These are phyloP conservation scores for Chlamydomonas applanata DNA, from an alignment of 139 green algal genomes.

Conservation along the genomic window DNA sequence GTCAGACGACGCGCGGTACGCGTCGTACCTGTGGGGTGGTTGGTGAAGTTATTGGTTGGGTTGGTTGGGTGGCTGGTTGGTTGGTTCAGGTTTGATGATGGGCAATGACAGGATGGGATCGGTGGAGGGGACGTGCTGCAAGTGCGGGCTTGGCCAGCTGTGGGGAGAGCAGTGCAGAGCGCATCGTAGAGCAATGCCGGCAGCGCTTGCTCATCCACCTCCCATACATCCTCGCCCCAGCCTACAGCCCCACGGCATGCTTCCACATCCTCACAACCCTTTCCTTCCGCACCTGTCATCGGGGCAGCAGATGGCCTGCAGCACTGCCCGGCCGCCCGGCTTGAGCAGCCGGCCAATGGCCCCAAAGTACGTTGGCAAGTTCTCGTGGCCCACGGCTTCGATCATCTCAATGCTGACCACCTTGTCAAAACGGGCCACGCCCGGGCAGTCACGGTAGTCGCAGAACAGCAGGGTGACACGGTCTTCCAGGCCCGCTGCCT, in stretches of 20 bases:
- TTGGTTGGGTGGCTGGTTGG: too few species aligned
- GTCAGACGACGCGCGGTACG: slow-evolving; percentile 84
- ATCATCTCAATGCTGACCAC: slow-evolving; percentile 97
- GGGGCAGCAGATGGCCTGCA: slow-evolving; percentile 66
- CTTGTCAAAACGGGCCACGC: slow-evolving; percentile 61
- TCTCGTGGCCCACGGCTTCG: slow-evolving; percentile 95
- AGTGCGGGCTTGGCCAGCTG: too few species aligned
- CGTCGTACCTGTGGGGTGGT: slow-evolving; percentile 77
- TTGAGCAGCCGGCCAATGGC: slow-evolving; percentile 70
- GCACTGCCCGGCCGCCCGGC: slow-evolving; percentile 67
- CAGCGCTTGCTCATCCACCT: too few species aligned
- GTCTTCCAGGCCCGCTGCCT: slow-evolving; percentile 77
- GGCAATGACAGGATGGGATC: too few species aligned
- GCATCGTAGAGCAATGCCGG: too few species aligned
- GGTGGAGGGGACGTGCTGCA: too few species aligned
- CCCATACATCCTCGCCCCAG: too few species aligned
- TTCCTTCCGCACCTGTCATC: slow-evolving; percentile 37
- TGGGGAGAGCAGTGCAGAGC: too few species aligned
- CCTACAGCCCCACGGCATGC: too few species aligned
- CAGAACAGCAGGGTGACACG: slow-evolving; percentile 82
- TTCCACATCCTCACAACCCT: too few species aligned
- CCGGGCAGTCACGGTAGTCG: slow-evolving; percentile 81
- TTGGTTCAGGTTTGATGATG: too few species aligned
- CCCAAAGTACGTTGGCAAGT: slow-evolving; percentile 82
- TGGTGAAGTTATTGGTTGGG: too few species aligned